Evolutionary conservation across 2,329 filamentous ascomycete genomes (phyloP), one percentile per base, ranked within the genome.

Genomic region (Colletotrichum godetiae): DNA sequence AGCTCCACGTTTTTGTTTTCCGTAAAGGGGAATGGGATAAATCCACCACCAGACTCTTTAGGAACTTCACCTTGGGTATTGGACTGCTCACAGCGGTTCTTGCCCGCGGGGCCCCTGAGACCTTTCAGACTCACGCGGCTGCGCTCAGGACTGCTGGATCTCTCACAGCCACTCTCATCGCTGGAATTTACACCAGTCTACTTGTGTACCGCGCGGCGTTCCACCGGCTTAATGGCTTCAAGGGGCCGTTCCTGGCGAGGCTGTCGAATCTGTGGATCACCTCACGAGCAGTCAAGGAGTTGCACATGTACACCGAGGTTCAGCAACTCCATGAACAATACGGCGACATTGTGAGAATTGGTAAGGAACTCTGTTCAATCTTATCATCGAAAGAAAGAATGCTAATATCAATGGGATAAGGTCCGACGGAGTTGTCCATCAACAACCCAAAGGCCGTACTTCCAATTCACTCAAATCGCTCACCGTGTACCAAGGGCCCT

Each of bases 371-470:
- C 7, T 7, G 4, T 2, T 1, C 27, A 27, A 35, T 24, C 11
- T 1, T 11, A 10, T 15, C 19, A 66, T 10, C 11, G 42, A 12
- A 12, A 12, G 4, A 4, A 22, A 22, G 19, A 49, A 49, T 24
- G 13, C 29, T 46, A 52, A 69, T 29, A 33, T 42, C 31, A 27
- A 60, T 59, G 64, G 59, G 72, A n/a, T 60, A 69, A 75, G 80
- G 79, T 3, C 81, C 80, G 1, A 78, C 76, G 1, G 81, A 82
- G 52, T 46, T 83, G 2, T 82, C 80, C 15, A 78, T 83, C 29
- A 76, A 76, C 53, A 75, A 79, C 29, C 78, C 78, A 1, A 75
- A 77, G 3, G 77, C 80, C 1, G 76, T 82, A 19, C 68, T 76
- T 22, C 74, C 74, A 10, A 77, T 82, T 22, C 78, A 82, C 67